These are phyloP conservation scores for Russula earlei DNA, from an alignment of 768 basidiomycete species.

Conservation along the genomic window DNA sequence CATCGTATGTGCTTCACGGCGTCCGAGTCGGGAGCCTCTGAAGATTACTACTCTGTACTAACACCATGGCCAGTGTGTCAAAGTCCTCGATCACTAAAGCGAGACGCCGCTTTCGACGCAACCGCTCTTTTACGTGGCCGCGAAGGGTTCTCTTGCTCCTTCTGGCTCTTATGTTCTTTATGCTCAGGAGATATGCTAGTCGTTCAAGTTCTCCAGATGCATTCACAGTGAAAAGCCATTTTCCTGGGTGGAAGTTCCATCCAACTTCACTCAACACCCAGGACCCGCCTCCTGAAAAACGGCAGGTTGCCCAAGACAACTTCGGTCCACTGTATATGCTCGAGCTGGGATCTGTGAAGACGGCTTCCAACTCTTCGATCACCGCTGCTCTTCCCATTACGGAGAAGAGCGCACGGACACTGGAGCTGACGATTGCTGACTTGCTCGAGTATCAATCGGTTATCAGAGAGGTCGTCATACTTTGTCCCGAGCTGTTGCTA, in stretches of 20 bases:
- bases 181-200: not conserved
- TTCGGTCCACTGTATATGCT: slow-evolving; percentile 15
- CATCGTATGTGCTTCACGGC: too few relatives aligned
- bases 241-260: slow-evolving; percentile 6
- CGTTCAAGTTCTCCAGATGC: not conserved
- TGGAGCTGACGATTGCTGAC: not conserved
- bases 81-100: not conserved
- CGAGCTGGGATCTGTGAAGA: slow-evolving; percentile 13
- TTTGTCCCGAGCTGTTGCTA: slow-evolving; percentile 16
- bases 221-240: not conserved
- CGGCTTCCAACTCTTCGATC: slow-evolving; percentile 1
- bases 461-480: slow-evolving; percentile 10
- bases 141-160: not conserved
- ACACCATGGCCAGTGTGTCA: not conserved
- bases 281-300: not conserved
- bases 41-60: too few relatives aligned
- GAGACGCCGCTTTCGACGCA: not conserved
- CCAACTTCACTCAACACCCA: not conserved
- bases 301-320: too few relatives aligned
- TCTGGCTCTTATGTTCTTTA: not conserved
- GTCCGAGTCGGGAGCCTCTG: too few relatives aligned
- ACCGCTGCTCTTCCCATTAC: slow-evolving; percentile 9
- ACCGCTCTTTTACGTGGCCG: not conserved
- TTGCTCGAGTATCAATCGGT: not conserved
- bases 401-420: not conserved